These are phyloP conservation scores for Penicillium salamii DNA, from an alignment of 495 filamentous ascomycete genomes.

Conservation along the genomic window DNA sequence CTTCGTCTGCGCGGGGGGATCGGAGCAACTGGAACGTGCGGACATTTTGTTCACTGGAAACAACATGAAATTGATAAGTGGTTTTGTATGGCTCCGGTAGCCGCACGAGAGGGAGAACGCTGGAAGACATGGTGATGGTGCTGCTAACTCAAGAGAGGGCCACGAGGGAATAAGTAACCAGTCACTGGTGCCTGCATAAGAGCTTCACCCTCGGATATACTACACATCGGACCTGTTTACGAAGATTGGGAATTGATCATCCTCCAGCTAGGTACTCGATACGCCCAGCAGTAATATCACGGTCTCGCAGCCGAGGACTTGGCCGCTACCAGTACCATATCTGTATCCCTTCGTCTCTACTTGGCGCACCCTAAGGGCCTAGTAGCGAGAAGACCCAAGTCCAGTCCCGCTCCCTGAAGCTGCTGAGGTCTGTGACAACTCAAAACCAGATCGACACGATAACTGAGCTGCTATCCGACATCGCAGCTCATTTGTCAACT, in stretches of 20 bases:
- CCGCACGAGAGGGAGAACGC: constrained; percentile 14
- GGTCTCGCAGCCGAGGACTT: not conserved
- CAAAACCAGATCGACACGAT: not conserved
- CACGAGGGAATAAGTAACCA: constrained; percentile 1
- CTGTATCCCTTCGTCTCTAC: not conserved
- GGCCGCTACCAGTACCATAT: not conserved
- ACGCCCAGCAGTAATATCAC: not conserved
- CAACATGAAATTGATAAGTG: constrained; percentile 15
- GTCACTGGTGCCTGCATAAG: not conserved
- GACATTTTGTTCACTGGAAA: constrained; percentile 13
- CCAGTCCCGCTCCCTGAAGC: not conserved
- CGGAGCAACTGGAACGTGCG: constrained; percentile 20
- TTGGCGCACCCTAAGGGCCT: not conserved
- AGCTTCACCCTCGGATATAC: not conserved
- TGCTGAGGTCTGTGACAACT: too few relatives aligned
- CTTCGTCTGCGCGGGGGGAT: constrained; percentile 16
- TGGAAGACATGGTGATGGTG: not conserved
- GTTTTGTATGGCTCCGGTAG: constrained; percentile 25
- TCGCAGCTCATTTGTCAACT: not conserved
- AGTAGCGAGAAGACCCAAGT: not conserved
- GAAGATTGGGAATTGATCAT: not conserved
- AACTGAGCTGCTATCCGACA: not conserved
- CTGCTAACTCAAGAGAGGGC: not conserved
- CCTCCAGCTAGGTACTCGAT: not conserved
- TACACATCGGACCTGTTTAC: not conserved